A percentile compares a stretch with the other conserved stretches of the same genome.
Evolutionary conservation across 164 flowering plant genomes (phyloP).

Genomic region (Vitis vinifera): ASM3070453v1 NC_081809.1:21154501-21155000

Average conservation of each 20-base stretch:
- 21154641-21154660: constrained; percentile 98
- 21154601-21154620: background rate
- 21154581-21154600: background rate
- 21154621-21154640: constrained; percentile 2
- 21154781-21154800: background rate
- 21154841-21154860: no score
- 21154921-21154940: background rate
- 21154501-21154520: constrained; percentile 47
- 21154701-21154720: constrained; percentile 83
- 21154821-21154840: no score
- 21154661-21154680: constrained; percentile 86
- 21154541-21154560: no score
- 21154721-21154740: background rate
- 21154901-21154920: background rate
- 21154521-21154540: constrained; percentile 8
- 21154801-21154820: background rate
- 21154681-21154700: constrained; percentile 86
- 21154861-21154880: background rate
- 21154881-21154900: background rate
- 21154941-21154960: background rate
- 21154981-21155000: background rate
- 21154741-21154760: no score
- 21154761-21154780: no score
- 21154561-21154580: background rate
- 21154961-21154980: background rate